phyloP scores from a whole-genome alignment of 1,284 basidiomycete species.

The Rhodotorula sp. region DNA sequence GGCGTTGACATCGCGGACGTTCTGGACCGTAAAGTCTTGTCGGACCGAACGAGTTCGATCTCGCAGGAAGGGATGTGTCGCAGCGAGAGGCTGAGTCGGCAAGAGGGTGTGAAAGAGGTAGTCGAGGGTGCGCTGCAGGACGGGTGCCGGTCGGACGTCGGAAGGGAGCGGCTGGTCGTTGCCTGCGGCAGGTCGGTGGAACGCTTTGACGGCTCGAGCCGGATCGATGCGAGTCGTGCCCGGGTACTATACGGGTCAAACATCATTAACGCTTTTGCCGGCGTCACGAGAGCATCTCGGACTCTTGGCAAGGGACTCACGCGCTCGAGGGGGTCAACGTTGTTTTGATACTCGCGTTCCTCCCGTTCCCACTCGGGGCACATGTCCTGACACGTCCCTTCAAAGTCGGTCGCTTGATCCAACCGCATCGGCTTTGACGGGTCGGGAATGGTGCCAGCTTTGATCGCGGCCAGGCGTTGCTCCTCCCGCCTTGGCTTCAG shows the following conservation, averaged over 20 bases:
- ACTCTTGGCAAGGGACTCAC: slow-evolving; percentile 56
- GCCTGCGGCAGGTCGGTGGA: slow-evolving; percentile 84
- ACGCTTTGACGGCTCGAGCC: slow-evolving; percentile 85
- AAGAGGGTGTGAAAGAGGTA: slow-evolving; percentile 87
- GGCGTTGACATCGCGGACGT: slow-evolving; percentile 70
- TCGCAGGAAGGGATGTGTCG: slow-evolving; percentile 80
- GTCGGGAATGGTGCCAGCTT: slow-evolving; percentile 82
- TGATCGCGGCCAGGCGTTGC: slow-evolving; percentile 75
- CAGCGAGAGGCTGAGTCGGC: slow-evolving; percentile 61
- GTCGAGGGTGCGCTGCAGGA: slow-evolving; percentile 85
- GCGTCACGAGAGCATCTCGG: too few relatives aligned
- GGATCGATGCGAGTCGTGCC: slow-evolving; percentile 71
- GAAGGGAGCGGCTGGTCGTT: slow-evolving; percentile 82
- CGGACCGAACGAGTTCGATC: slow-evolving; percentile 88
- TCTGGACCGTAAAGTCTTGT: slow-evolving; percentile 94
- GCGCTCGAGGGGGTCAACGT: slow-evolving; percentile 81
- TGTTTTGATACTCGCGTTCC: slow-evolving; percentile 83
- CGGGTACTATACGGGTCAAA: slow-evolving; percentile 40
- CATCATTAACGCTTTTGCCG: background rate
- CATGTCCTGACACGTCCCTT: slow-evolving; percentile 90
- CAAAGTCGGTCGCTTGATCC: slow-evolving; percentile 82
- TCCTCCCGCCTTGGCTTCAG: slow-evolving; percentile 61
- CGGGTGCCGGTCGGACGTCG: slow-evolving; percentile 81
- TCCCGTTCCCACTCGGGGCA: slow-evolving; percentile 92
- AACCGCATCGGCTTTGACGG: slow-evolving; percentile 73